Evolutionary conservation across 768 basidiomycete species (phyloP).

Genomic region (Sporobolomyces phaffii): DNA sequence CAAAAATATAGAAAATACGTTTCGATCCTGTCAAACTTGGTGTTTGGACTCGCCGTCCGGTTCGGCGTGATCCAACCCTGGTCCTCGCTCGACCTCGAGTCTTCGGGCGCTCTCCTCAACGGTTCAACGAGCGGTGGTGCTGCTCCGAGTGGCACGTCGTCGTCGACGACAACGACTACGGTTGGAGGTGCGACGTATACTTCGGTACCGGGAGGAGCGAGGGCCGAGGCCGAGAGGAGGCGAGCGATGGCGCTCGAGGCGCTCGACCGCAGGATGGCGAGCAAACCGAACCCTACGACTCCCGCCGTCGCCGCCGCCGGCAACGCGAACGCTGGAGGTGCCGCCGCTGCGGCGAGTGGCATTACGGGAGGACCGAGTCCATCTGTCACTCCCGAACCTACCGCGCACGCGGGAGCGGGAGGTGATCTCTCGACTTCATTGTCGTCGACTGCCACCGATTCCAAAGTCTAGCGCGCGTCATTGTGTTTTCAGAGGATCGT

Average conservation of each 20-base stretch:
- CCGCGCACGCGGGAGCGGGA: too few species aligned
- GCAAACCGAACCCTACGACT: constrained; percentile 37
- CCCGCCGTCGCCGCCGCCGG: neutral
- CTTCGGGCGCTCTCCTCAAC: constrained; percentile 30
- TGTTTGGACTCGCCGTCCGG: constrained; percentile 57
- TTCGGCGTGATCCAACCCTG: constrained; percentile 69
- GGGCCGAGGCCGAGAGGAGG: constrained; percentile 93
- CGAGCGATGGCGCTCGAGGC: constrained; percentile 88
- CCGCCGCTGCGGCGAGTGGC: neutral
- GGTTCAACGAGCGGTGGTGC: too few species aligned
- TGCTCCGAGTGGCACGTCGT: too few species aligned
- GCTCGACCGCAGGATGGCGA: constrained; percentile 81
- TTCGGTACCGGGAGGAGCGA: constrained; percentile 74
- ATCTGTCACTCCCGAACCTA: neutral
- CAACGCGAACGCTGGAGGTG: neutral
- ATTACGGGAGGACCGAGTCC: neutral
- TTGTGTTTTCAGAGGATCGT: too few species aligned
- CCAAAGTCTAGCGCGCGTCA: too few species aligned
- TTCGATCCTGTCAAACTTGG: constrained; percentile 60
- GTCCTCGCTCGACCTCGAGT: constrained; percentile 59
- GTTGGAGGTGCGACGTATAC: constrained; percentile 53
- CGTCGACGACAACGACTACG: constrained; percentile 22
- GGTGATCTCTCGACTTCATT: too few species aligned
- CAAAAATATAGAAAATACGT: constrained; percentile 69
- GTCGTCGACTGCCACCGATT: too few species aligned